phyloP scores from a whole-genome alignment of 2,329 filamentous ascomycete genomes.

The Tolypocladium ophioglossoides region DNA sequence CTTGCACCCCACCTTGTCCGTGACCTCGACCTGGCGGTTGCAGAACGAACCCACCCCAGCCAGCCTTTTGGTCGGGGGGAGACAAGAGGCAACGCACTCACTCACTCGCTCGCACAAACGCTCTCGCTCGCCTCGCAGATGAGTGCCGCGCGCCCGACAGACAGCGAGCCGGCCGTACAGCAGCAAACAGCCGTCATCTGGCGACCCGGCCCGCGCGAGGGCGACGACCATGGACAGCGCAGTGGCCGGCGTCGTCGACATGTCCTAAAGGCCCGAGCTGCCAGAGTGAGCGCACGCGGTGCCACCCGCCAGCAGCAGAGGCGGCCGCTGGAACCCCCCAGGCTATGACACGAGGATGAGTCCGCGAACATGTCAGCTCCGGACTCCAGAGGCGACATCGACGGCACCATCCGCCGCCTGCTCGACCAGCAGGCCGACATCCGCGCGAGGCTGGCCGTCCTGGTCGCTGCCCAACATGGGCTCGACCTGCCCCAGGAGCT shows the following conservation, averaged over 20 bases:
- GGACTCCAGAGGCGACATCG: constrained; percentile 12
- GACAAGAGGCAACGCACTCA: constrained; percentile 1
- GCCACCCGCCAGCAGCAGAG: background rate
- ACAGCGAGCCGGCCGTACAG: background rate
- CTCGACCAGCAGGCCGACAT: constrained; percentile 44
- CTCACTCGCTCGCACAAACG: constrained; percentile 1
- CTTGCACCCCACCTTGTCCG: background rate
- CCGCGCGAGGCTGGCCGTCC: constrained; percentile 36
- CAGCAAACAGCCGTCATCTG: background rate
- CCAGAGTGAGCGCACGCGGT: background rate
- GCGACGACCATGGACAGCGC: constrained; percentile 1
- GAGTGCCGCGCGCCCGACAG: background rate
- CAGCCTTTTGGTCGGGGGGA: background rate
- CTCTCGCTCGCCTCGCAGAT: too few relatives aligned
- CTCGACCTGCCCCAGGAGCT: constrained; percentile 38
- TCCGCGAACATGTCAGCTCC: constrained; percentile 1
- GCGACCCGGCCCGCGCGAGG: background rate
- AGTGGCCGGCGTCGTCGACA: constrained; percentile 1
- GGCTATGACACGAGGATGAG: constrained; percentile 1
- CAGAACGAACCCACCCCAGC: constrained; percentile 1
- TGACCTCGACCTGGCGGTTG: background rate
- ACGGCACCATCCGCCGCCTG: constrained; percentile 24
- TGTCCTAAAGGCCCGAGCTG: background rate
- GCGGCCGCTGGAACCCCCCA: background rate
- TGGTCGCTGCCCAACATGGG: constrained; percentile 36